Evolutionary conservation across 2,329 filamentous ascomycete species (phyloP), one percentile per base, ranked within the genome.

Genomic region (Diaporthe batatas): DNA sequence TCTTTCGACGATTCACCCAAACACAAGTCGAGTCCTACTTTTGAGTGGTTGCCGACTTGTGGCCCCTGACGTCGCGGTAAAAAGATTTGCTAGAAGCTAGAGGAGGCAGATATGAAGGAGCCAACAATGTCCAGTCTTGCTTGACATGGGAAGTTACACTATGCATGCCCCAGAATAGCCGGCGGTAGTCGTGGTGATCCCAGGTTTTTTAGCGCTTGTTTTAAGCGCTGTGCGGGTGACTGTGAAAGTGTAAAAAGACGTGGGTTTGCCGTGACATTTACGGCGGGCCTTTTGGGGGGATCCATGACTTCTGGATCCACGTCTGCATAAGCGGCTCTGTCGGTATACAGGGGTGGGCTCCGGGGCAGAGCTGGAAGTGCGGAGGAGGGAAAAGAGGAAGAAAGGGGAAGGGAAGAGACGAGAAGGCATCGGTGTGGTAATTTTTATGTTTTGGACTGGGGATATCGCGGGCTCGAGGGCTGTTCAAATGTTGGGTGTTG

Each of bases 241-340:
- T 29, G 23, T 8, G 32, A 51, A 70, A 70, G 68, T 70, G 51
- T 70, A 70, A 70, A 59, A 69, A 21, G n/a, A 70, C 6, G 29
- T 49, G 36, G 68, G 51, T 69, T 29, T 49, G 25, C 39, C 25
- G 67, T 69, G 36, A 58, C 32, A 58, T 47, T 12, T n/a, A 53
- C 14, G 47, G 58, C 58, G 58, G 44, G 42, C 51, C 42, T 65
- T 18, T 11, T 25, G 58, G 58, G 59, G 29, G 16, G 23, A 57
- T 21, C 49, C 51, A 58, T 57, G 49, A 42, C 39, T 16, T 42
- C 39, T 18, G 39, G 39, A 47, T 39, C 68, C 54, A 51, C 42
- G 42, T 11, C 29, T 49, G 54, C 54, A 59, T 51, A 42, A 69
- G 53, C 44, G 62, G 62, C 62, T 65, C 62, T 65, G 44, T 65